Evolutionary conservation across 2,329 filamentous ascomycete genomes (phyloP), one percentile per base, ranked within the genome.

Genomic region (Fusarium mexicanum): DNA sequence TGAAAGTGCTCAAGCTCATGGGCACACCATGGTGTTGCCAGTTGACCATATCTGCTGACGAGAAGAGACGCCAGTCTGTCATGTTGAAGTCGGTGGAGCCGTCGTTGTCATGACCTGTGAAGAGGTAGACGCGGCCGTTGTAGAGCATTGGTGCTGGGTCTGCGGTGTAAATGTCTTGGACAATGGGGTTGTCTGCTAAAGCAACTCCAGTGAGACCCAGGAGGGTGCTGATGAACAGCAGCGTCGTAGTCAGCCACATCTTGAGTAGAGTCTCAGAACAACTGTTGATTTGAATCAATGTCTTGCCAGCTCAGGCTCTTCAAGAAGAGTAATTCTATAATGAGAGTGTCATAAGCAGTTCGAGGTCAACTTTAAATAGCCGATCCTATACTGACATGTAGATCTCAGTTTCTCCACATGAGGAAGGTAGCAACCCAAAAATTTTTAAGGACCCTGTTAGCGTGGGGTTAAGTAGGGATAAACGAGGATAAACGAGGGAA

Each of bases 61-160:
- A 77, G n/a, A 82, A 80, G 22, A 84, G 70, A 46, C 82, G 76
- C 82, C 82, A 84, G 54, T 83, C 78, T 48, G 80, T 81, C 76
- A 84, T 84, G 64, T 77, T 70, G 58, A 83, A 84, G 37, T 73
- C 65, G 40, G 82, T 84, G 12, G 73, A 75, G 1, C 74, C 76
- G 2, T 81, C 82, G 22, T 79, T 78, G 40, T 83, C 82, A 14
- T 80, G 79, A 18, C 82, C 81, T 1, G 81, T 73, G 26, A 84
- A 70, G 26, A 84, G 82, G 55, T 84, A 83, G 2, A 84, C 73
- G 3, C 79, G 82, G 51, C 80, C 72, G 54, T 81, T 79, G 57
- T 82, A 77, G 11, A 83, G 80, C n/a, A 84, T 64, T 3, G 82
- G 83, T 8, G 81, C 83, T 33, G 82, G 82, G 38, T 84, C 83